These are phyloP conservation scores for Naganishia vishniacii DNA, from an alignment of 768 basidiomycete species.

Conservation along the genomic window DNA sequence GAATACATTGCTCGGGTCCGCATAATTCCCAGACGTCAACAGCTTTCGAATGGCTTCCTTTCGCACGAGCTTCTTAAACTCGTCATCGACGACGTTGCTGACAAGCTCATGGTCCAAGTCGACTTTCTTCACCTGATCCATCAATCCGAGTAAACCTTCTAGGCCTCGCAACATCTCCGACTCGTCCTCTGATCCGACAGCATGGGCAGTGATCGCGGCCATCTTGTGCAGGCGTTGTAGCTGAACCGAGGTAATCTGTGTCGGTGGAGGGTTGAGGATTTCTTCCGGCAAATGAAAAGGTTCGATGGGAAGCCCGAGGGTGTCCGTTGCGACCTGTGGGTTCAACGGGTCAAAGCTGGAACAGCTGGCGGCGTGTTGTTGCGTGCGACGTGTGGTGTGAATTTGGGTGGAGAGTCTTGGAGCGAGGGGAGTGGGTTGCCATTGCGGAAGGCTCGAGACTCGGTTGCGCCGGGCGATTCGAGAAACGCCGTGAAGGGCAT, in stretches of 20 bases:
- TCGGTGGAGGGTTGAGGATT: constrained; percentile 22
- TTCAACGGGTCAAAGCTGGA: constrained; percentile 19
- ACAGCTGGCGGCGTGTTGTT: neutral
- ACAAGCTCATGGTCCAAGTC: constrained; percentile 7
- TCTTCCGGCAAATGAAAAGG: constrained; percentile 3
- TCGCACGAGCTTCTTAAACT: neutral
- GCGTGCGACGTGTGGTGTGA: neutral
- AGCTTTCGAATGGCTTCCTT: constrained; percentile 20
- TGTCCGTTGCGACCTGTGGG: constrained; percentile 8
- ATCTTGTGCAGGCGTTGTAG: constrained; percentile 19
- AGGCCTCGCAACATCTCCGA: constrained; percentile 7
- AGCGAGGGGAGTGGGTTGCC: neutral
- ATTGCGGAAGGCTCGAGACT: neutral
- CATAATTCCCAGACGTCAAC: constrained; percentile 17
- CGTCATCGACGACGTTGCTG: neutral
- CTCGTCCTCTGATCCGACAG: constrained; percentile 21
- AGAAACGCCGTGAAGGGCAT: neutral
- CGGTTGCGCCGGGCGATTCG: neutral
- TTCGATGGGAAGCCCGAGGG: constrained; percentile 16
- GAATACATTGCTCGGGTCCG: constrained; percentile 22
- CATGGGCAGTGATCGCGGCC: constrained; percentile 24
- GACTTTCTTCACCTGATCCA: constrained; percentile 27
- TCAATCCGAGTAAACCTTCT: constrained; percentile 20
- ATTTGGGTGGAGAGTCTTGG: neutral
- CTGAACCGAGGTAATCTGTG: neutral